Conservation (phyloP, 179 eudicot genomes). For the Corrigiola litoralis region DNA sequence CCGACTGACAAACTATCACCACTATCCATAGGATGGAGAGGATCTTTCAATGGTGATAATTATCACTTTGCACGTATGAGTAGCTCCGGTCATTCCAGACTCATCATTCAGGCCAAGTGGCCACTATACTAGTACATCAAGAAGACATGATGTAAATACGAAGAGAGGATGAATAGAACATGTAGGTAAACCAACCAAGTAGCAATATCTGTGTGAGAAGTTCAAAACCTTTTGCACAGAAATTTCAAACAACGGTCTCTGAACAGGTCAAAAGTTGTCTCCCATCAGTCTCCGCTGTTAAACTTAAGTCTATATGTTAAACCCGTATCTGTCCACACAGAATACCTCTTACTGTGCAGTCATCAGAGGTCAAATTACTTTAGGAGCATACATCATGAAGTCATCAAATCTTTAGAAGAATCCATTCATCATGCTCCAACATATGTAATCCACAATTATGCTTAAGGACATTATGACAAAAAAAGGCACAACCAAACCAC, state of each 20-base stretch:
- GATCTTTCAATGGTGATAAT: too few relatives aligned
- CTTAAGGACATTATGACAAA: background rate
- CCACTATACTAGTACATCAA: too few relatives aligned
- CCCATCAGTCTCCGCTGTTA: constrained; percentile 1
- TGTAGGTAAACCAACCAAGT: background rate
- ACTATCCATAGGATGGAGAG: background rate
- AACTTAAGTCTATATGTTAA: constrained; percentile 25
- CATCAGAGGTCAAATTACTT: constrained; percentile 59
- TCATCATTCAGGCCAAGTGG: too few relatives aligned
- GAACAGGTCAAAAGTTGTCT: background rate
- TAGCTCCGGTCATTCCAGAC: too few relatives aligned
- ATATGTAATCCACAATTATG: background rate
- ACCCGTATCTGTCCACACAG: constrained; percentile 80
- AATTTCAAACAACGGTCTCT: background rate
- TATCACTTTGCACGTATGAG: too few relatives aligned
- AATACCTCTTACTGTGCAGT: constrained; percentile 47
- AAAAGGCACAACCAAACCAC: background rate
- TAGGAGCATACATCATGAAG: constrained; percentile 62
- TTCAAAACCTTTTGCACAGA: background rate
- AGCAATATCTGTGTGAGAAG: background rate
- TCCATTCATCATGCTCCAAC: constrained; percentile 49
- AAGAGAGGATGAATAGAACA: background rate
- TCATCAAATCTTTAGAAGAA: constrained; percentile 38
- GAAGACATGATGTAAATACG: background rate
- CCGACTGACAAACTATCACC: background rate